Conservation (phyloP, 768 basidiomycete species). For the Myochromella boudieri region DNA sequence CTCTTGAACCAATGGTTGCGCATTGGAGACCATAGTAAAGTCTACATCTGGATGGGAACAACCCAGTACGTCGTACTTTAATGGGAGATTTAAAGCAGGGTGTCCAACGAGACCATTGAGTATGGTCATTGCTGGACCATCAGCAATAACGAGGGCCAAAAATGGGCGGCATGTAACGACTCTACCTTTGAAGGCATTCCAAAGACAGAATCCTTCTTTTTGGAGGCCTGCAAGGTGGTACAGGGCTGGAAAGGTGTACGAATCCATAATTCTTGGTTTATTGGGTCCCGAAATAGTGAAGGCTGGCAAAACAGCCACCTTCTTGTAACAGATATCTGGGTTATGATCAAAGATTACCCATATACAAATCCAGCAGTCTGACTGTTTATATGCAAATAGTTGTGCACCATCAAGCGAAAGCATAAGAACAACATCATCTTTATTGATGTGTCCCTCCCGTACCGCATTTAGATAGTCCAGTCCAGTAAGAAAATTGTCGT, state of each 20-base stretch:
- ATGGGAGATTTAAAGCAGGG: slow-evolving; percentile 20
- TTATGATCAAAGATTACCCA: slow-evolving; percentile 29
- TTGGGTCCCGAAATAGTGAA: slow-evolving; percentile 7
- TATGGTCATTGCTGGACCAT: slow-evolving; percentile 24
- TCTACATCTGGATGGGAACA: slow-evolving; percentile 24
- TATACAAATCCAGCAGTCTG: slow-evolving; percentile 32
- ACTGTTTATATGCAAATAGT: slow-evolving; percentile 29
- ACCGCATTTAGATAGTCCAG: not conserved
- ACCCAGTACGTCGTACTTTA: slow-evolving; percentile 19
- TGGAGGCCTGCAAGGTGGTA: slow-evolving; percentile 4
- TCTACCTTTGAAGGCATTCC: not conserved
- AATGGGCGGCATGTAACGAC: slow-evolving; percentile 8
- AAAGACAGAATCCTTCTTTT: not conserved
- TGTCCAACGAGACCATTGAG: slow-evolving; percentile 30
- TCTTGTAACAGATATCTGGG: slow-evolving; percentile 26
- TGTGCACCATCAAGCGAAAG: slow-evolving; percentile 33
- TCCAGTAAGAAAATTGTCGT: slow-evolving; percentile 3
- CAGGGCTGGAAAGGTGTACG: not conserved
- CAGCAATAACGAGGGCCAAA: slow-evolving; percentile 24
- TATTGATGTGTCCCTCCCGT: slow-evolving; percentile 12
- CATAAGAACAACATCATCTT: slow-evolving; percentile 24
- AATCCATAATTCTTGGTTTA: slow-evolving; percentile 5
- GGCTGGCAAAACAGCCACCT: slow-evolving; percentile 9
- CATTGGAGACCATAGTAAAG: not conserved
- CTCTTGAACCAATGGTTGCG: no score